Evolutionary conservation across 176 grass and related monocot species (phyloP).

Genomic region (Avena eriantha): DNA sequence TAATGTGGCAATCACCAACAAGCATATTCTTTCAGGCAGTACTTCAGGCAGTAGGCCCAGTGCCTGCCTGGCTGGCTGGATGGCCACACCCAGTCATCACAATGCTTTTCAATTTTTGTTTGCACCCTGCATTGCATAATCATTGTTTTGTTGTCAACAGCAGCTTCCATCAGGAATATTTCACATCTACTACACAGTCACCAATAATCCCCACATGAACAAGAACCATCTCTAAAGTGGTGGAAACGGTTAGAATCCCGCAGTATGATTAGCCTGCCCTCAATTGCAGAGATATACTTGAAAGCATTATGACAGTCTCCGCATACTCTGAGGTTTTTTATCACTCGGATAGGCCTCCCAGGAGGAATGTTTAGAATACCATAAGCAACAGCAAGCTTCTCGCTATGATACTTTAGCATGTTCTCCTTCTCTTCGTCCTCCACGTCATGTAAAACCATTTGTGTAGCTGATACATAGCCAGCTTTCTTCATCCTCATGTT

Average conservation of each 20-base stretch:
- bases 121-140: not conserved
- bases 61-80: not conserved
- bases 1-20: not conserved
- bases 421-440: slow-evolving; percentile 97
- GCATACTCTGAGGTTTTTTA: slow-evolving; percentile 87
- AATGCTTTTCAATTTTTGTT: slow-evolving; percentile 16
- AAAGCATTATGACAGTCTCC: slow-evolving; percentile 87
- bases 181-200: slow-evolving; percentile 43
- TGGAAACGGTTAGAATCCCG: slow-evolving; percentile 93
- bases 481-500: slow-evolving; percentile 78
- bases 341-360: slow-evolving; percentile 82
- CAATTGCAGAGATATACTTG: slow-evolving; percentile 88
- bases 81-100: slow-evolving; percentile 19
- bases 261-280: slow-evolving; percentile 79
- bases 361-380: slow-evolving; percentile 84
- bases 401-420: slow-evolving; percentile 90
- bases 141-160: slow-evolving; percentile 11
- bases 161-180: slow-evolving; percentile 24
- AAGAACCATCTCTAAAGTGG: slow-evolving; percentile 86
- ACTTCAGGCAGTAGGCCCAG: not conserved
- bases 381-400: slow-evolving; percentile 91
- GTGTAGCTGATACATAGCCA: slow-evolving; percentile 80
- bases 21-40: slow-evolving; percentile 12
- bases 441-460: slow-evolving; percentile 95
- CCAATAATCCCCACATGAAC: slow-evolving; percentile 97